Conservation (phyloP, 2,329 filamentous ascomycete species). For the Penicillium aurantiogriseum region DNA sequence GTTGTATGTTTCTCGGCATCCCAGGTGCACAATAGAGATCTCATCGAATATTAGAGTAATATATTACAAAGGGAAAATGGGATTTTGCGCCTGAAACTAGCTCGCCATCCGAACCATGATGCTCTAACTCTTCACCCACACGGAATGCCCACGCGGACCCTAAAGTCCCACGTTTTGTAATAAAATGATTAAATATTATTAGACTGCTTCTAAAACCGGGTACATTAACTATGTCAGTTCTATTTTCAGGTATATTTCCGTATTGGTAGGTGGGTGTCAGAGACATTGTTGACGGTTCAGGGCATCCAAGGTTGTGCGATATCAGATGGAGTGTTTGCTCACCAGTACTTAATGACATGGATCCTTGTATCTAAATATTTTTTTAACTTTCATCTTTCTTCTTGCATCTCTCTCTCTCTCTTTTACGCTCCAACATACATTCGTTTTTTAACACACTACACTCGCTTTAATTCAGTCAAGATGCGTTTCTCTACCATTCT, state of each 20-base stretch:
- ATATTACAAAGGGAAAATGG: background rate
- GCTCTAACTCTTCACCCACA: background rate
- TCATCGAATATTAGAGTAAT: background rate
- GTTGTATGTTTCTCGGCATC: background rate
- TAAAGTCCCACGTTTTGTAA: background rate
- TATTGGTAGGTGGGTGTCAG: background rate
- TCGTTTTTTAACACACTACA: constrained; percentile 1
- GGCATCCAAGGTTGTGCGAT: constrained; percentile 3
- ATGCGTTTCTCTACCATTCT: constrained; percentile 31
- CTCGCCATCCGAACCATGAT: background rate
- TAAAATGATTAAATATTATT: constrained; percentile 17
- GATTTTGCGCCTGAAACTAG: constrained; percentile 9
- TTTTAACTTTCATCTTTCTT: background rate
- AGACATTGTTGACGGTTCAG: background rate
- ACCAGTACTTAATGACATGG: background rate
- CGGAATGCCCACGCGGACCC: background rate
- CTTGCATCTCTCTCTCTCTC: background rate
- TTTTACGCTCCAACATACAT: background rate
- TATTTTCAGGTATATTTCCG: constrained; percentile 9
- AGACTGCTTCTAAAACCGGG: background rate
- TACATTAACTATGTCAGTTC: background rate
- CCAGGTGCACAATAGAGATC: background rate
- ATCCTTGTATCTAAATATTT: background rate
- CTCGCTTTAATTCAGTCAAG: constrained; percentile 10
- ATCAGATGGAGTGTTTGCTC: constrained; percentile 3